Percentiles rank a stretch among this genome's conserved stretches.
Evolutionary conservation across 2,329 filamentous ascomycete species (phyloP).

Genomic region (Colletotrichum tamarilloi): DNA sequence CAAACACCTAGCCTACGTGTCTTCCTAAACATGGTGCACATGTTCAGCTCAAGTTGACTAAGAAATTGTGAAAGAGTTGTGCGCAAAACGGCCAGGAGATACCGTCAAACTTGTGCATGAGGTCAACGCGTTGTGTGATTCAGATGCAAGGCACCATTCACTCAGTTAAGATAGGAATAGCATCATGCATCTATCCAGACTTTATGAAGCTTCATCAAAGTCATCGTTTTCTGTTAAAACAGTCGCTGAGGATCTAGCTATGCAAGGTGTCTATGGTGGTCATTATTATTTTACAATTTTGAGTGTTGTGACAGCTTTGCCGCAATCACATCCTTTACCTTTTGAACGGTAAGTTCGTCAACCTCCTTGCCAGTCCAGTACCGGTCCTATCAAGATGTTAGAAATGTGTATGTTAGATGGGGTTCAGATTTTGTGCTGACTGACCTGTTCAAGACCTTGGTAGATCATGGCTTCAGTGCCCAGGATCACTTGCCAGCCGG

Average conservation of each 20-base stretch:
- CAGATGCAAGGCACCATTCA: neutral
- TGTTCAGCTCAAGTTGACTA: neutral
- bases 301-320: constrained; percentile 51
- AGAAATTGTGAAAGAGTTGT: neutral
- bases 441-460: constrained; percentile 76
- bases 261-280: constrained; percentile 7
- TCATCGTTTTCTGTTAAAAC: constrained; percentile 8
- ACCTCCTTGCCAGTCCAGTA: constrained; percentile 74
- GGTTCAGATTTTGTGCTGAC: neutral
- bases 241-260: constrained; percentile 28
- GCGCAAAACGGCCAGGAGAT: too few relatives aligned
- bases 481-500: constrained; percentile 79
- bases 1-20: neutral
- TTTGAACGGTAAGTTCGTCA: constrained; percentile 67
- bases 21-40: neutral
- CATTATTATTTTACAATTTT: constrained; percentile 39
- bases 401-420: neutral
- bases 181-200: too few relatives aligned
- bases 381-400: constrained; percentile 47
- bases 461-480: constrained; percentile 83
- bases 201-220: neutral
- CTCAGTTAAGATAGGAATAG: too few relatives aligned
- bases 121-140: too few relatives aligned
- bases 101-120: too few relatives aligned
- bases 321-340: constrained; percentile 65